Base-by-base conservation (phyloP, 345 rosid genomes). In the Pseudoturritis turrita region DNA sequence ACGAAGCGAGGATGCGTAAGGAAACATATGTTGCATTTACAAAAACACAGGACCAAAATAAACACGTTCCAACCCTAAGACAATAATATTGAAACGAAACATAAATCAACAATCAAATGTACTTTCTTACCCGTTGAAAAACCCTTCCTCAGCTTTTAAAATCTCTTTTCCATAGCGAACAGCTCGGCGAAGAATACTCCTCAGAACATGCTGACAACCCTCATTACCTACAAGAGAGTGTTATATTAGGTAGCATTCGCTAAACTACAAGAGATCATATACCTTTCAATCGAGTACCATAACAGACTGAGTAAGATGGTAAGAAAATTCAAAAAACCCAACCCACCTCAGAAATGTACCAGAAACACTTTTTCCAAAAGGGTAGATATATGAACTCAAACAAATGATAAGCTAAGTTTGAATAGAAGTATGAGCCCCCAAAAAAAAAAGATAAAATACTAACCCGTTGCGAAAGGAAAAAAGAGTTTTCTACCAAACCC, bases 151-250 rank as follows among this genome's bases (percentile, higher is more conserved):
- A 15, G 94, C 94, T 72, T 86, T 87, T 13, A 91, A 79, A 63
- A 87, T 88, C 78, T 91, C 97, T 39, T 78, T 84, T n/a, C 97
- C 91, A 62, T 83, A 89, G 46, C 96, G 86, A 71, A 91, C 96
- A 72, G 96, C 97, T 73, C 90, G 87, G 23, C 97, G 96, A 69
- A 91, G 91, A 72, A 91, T 89, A 59, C 90, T 84, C 75, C 96
- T 83, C 12, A 89, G 80, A 62, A 91, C 97, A 74, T 91, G 85
- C 63, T 91, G 90, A 61, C 92, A 93, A 14, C 96, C 97, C 63
- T 91, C 96, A 59, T 89, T 91, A 76, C 97, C 97, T 89, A 58
- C 40, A 65, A 13, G 11, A 33, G 12, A 13, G 29, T 53, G 36
- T 53, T 40, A 53, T 10, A 11, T 25, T 26, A 53, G 58, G 58